Evolutionary conservation across 108 stramenopile genomes (phyloP), one percentile per base, ranked within the genome.

Genomic region (Discostella pseudostelligera): DNA sequence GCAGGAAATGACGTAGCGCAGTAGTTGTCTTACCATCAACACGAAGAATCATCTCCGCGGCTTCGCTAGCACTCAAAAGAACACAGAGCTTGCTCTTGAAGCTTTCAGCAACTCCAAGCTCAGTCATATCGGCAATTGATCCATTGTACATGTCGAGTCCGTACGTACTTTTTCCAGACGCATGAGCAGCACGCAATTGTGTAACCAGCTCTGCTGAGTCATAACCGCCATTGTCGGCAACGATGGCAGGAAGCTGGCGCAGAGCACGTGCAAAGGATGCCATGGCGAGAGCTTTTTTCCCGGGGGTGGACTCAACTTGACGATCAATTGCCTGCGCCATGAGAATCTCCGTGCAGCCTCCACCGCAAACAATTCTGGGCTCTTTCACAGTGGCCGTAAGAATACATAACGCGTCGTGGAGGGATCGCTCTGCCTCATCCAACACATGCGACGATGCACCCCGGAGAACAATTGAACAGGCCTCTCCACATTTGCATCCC

Each of bases 171-270:
- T 92, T 82, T 16, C 97, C 97, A 0, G 78, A 59, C 9, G 92
- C 89, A 74, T 98, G 98, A 9, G 95, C 94, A 0, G 96, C 96
- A 24, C 95, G 87, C 21, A 98, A 79, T 66, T 96, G 88, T 21
- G 95, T 90, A n/a, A 99, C 92, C 19, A 99, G 80, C 58, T 98
- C 96, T 21, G 96, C 94, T 21, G 96, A 88, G 75, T 99, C 99
- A 76, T 94, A 98, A 16, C 99, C 99, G n/a, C 96, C 97, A 76
- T 99, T 99, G 80, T 99, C 99, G 10, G 99, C 99, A 7, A 99
- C 90, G 63, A 97, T 99, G 62, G 94, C 87, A 2, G 99, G 99
- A 47, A 99, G 80, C 65, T 96, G 89, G 14, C 96, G 84, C 21
- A 98, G 86, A 6, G 98, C 98, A 28, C 83, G 79, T 62, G 97